A percentile compares a stretch with the other conserved stretches of the same genome.
Evolutionary conservation across 305 asterid species (phyloP).

Genomic region (Lippia alba): DNA sequence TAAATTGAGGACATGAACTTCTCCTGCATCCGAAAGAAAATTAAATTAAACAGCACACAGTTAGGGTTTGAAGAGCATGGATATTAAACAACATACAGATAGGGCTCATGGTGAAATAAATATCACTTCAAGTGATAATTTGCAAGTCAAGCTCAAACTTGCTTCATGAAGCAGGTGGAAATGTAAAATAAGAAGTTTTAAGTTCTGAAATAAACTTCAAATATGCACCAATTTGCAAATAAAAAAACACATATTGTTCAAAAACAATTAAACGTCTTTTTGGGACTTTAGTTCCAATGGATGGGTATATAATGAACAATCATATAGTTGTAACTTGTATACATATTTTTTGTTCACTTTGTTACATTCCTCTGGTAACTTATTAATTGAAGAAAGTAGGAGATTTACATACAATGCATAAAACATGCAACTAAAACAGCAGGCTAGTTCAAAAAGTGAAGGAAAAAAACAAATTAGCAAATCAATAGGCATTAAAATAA

Average conservation of each 20-base stretch:
- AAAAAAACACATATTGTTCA: not conserved
- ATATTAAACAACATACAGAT: not conserved
- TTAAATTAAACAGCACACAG: constrained; percentile 29
- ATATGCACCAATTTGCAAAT: not conserved
- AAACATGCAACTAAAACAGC: constrained; percentile 5
- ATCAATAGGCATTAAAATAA: too few species aligned
- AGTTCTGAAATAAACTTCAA: not conserved
- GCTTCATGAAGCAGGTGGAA: constrained; percentile 3
- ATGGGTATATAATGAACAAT: not conserved
- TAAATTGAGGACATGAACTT: constrained; percentile 57
- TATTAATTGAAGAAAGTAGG: not conserved
- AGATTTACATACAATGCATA: not conserved
- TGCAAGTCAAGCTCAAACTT: not conserved
- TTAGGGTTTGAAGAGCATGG: constrained; percentile 17
- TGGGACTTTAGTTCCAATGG: constrained; percentile 10
- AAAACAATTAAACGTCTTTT: not conserved
- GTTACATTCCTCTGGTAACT: constrained; percentile 13
- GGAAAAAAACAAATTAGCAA: not conserved
- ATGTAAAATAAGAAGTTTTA: constrained; percentile 22
- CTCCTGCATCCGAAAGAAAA: constrained; percentile 53
- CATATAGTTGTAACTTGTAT: not conserved
- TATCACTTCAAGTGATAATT: constrained; percentile 4
- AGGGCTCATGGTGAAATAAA: constrained; percentile 2
- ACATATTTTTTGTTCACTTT: constrained; percentile 1
- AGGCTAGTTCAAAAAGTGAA: not conserved